phyloP scores from a whole-genome alignment of 2,329 filamentous ascomycete species.

The Epichloe gansuensis region DNA sequence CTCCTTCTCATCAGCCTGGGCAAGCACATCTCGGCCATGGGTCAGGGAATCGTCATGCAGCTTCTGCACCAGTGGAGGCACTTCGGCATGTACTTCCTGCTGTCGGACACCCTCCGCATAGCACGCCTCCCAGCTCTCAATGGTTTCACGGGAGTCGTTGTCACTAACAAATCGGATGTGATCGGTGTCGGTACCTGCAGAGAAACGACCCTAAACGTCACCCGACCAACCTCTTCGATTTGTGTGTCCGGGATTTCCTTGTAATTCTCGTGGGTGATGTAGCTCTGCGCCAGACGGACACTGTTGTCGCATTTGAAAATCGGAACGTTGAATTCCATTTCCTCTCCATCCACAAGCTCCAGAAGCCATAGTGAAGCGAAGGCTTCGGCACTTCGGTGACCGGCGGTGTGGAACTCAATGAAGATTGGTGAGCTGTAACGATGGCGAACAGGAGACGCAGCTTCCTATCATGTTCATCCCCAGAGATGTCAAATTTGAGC shows the following conservation, averaged over 20 bases:
- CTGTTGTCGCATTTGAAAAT: constrained; percentile 76
- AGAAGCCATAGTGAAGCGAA: constrained; percentile 80
- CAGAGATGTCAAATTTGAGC: constrained; percentile 37
- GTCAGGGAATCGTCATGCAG: constrained; percentile 74
- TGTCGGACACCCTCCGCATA: constrained; percentile 72
- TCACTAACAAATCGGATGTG: constrained; percentile 75
- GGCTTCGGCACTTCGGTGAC: constrained; percentile 58
- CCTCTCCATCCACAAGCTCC: constrained; percentile 70
- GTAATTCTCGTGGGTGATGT: constrained; percentile 71
- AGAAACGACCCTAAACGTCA: constrained; percentile 78
- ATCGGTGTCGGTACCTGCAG: constrained; percentile 77
- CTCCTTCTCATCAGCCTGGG: constrained; percentile 57
- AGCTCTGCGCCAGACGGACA: constrained; percentile 75
- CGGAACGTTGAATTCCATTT: constrained; percentile 69
- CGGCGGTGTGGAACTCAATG: constrained; percentile 66
- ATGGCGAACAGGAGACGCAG: constrained; percentile 73
- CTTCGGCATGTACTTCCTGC: constrained; percentile 57
- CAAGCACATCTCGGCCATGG: constrained; percentile 69
- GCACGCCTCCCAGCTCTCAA: constrained; percentile 90
- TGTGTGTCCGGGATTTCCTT: constrained; percentile 59
- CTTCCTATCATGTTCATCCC: constrained; percentile 25
- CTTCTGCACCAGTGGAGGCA: constrained; percentile 59
- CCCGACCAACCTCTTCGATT: constrained; percentile 66
- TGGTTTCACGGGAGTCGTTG: constrained; percentile 84
- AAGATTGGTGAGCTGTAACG: constrained; percentile 84